These are phyloP conservation scores for Knoxdaviesia proteae DNA, from an alignment of 2,329 filamentous ascomycete species.

Conservation along the genomic window DNA sequence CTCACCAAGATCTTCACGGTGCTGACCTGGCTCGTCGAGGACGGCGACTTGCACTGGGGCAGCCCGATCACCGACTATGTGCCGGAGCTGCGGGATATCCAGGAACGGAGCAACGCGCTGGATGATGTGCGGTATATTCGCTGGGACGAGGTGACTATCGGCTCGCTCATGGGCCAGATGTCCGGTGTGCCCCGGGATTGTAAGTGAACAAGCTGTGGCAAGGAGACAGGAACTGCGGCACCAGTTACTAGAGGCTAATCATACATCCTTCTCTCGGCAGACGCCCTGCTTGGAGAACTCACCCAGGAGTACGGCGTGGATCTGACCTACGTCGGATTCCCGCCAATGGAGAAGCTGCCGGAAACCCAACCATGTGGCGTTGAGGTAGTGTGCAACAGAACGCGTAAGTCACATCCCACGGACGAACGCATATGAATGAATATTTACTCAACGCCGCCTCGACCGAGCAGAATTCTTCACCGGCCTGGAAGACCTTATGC, in stretches of 20 bases:
- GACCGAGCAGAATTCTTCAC: conserved; percentile 4
- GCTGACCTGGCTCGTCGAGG: conserved; percentile 18
- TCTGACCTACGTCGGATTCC: conserved; percentile 4
- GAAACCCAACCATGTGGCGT: conserved; percentile 4
- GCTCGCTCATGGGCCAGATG: conserved; percentile 15
- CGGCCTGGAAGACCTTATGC: conserved; percentile 9
- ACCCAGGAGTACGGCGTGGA: conserved; percentile 1
- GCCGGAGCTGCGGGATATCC: conserved; percentile 15
- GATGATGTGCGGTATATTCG: conserved; percentile 9
- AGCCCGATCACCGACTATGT: conserved; percentile 19
- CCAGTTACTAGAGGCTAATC: too few relatives aligned
- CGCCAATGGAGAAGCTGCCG: conserved; percentile 1
- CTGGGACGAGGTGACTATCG: conserved; percentile 16
- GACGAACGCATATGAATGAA: too few relatives aligned
- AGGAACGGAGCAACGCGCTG: conserved; percentile 1
- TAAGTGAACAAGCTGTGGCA: conserved; percentile 6
- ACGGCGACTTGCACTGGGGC: conserved; percentile 17
- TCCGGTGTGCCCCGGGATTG: conserved; percentile 16
- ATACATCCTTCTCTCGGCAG: neutral
- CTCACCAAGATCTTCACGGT: conserved; percentile 23
- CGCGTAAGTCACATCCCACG: conserved; percentile 1
- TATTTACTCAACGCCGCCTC: too few relatives aligned
- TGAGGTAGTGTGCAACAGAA: conserved; percentile 3
- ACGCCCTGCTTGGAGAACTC: conserved; percentile 4
- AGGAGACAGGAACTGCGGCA: too few relatives aligned